Evolutionary conservation across 192 early-diverging fungal species (phyloP).

Genomic region (Rhizophagus prolifer): DNA sequence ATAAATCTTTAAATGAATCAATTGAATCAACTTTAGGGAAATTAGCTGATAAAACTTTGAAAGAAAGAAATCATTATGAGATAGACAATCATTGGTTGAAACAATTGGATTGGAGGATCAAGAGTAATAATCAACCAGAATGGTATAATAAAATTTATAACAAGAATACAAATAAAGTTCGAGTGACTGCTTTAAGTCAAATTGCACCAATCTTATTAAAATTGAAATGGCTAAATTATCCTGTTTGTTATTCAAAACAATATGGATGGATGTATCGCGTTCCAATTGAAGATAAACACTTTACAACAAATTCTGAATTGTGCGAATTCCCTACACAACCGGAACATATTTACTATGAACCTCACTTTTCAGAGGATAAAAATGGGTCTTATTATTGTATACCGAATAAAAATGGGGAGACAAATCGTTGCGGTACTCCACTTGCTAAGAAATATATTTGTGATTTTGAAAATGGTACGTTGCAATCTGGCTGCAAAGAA

Average conservation of each 20-base stretch:
- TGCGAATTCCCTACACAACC: conserved; percentile 33
- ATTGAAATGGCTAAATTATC: conserved; percentile 80
- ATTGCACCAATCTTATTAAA: conserved; percentile 81
- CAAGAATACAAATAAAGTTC: conserved; percentile 51
- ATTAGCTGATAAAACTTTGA: conserved; percentile 47
- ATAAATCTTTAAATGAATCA: conserved; percentile 48
- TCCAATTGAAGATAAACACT: conserved; percentile 39
- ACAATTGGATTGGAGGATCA: conserved; percentile 72
- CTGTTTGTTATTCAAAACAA: conserved; percentile 63
- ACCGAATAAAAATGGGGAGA: conserved; percentile 84
- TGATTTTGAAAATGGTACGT: conserved; percentile 77
- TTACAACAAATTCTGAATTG: not conserved
- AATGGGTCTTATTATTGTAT: conserved; percentile 62
- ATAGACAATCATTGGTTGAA: conserved; percentile 74
- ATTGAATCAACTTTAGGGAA: conserved; percentile 46
- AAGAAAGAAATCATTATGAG: conserved; percentile 40
- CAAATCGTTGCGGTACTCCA: conserved; percentile 79
- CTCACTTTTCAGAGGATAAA: conserved; percentile 44
- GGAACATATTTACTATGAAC: conserved; percentile 34
- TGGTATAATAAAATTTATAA: conserved; percentile 89
- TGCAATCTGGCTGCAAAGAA: conserved; percentile 61
- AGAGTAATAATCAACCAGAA: conserved; percentile 52
- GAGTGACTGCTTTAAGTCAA: conserved; percentile 71
- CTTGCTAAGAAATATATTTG: conserved; percentile 77
- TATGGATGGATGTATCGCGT: conserved; percentile 89